Evolutionary conservation across 106 monocot species (phyloP).

Genomic region (Amphibolis antarctica): DNA sequence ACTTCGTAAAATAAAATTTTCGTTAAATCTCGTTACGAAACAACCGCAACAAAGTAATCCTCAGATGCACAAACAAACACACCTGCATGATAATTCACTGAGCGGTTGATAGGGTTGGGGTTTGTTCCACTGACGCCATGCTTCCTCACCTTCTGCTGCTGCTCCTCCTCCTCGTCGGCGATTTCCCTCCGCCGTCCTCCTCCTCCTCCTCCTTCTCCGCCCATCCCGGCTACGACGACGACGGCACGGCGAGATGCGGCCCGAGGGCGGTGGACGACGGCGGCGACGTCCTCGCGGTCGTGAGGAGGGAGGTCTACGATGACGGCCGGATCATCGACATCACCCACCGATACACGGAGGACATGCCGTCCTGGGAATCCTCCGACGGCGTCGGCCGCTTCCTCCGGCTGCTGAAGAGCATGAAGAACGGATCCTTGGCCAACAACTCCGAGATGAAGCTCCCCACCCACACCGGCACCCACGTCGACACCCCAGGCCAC

Average conservation of each 20-base stretch:
- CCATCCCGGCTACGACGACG: conserved; percentile 25
- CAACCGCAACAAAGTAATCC: too few relatives aligned
- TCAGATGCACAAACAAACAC: too few relatives aligned
- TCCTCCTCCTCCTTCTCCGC: conserved; percentile 10
- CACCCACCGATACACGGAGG: conserved; percentile 55
- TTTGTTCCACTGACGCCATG: too few relatives aligned
- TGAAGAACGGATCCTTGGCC: conserved; percentile 61
- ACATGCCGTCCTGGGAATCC: conserved; percentile 56
- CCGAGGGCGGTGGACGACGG: conserved; percentile 7
- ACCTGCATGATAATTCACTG: too few relatives aligned
- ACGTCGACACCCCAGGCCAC: conserved; percentile 92
- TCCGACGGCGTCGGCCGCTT: conserved; percentile 52
- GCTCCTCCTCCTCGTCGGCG: not conserved
- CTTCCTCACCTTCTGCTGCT: too few relatives aligned
- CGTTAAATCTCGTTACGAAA: too few relatives aligned
- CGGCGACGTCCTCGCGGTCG: conserved; percentile 13
- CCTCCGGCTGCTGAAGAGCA: conserved; percentile 55
- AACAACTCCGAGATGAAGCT: conserved; percentile 71
- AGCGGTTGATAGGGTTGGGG: too few relatives aligned
- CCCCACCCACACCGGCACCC: conserved; percentile 63
- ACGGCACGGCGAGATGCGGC: conserved; percentile 9
- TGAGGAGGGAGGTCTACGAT: conserved; percentile 53
- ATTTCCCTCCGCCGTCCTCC: conserved; percentile 14
- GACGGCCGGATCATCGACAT: conserved; percentile 85
- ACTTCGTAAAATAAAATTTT: too few relatives aligned